phyloP scores from a whole-genome alignment of 2,329 filamentous ascomycete species.

The Aureobasidium namibiae region DNA sequence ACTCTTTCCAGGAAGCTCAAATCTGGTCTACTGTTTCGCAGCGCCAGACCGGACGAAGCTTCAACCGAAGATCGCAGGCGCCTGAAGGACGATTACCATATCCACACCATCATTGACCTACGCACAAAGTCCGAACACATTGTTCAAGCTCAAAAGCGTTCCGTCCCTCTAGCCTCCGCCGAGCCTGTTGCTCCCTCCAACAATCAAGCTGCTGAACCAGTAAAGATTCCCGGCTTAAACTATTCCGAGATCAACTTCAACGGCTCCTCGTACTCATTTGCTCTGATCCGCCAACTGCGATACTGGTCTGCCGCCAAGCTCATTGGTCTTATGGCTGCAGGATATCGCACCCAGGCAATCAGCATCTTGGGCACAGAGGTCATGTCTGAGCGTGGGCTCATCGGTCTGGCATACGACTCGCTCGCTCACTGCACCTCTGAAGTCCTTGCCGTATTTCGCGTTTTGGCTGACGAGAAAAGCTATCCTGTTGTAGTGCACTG shows the following conservation, averaged over 20 bases:
- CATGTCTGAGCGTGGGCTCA: constrained; percentile 63
- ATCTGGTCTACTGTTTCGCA: constrained; percentile 47
- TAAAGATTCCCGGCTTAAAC: constrained; percentile 54
- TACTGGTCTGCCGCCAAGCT: constrained; percentile 60
- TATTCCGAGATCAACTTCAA: constrained; percentile 68
- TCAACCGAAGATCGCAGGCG: constrained; percentile 54
- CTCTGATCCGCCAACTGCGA: constrained; percentile 58
- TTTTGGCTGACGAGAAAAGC: constrained; percentile 39
- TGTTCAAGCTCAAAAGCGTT: constrained; percentile 56
- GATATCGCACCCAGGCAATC: constrained; percentile 62
- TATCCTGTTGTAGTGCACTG: constrained; percentile 71
- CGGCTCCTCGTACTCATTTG: constrained; percentile 60
- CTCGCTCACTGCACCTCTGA: constrained; percentile 59
- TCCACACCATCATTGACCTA: constrained; percentile 70
- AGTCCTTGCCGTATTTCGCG: constrained; percentile 46
- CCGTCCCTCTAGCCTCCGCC: constrained; percentile 38
- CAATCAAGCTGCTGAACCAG: constrained; percentile 44
- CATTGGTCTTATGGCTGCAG: constrained; percentile 53
- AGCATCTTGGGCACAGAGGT: constrained; percentile 60
- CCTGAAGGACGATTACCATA: constrained; percentile 52
- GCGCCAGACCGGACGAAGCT: constrained; percentile 66
- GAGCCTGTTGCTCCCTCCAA: constrained; percentile 41
- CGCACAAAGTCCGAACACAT: constrained; percentile 70
- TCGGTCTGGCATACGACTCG: constrained; percentile 61
- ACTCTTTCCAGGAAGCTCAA: constrained; percentile 24